Evolutionary conservation across 1,284 basidiomycete genomes (phyloP), one percentile per base, ranked within the genome.

Genomic region (Testicularia cyperi): DNA sequence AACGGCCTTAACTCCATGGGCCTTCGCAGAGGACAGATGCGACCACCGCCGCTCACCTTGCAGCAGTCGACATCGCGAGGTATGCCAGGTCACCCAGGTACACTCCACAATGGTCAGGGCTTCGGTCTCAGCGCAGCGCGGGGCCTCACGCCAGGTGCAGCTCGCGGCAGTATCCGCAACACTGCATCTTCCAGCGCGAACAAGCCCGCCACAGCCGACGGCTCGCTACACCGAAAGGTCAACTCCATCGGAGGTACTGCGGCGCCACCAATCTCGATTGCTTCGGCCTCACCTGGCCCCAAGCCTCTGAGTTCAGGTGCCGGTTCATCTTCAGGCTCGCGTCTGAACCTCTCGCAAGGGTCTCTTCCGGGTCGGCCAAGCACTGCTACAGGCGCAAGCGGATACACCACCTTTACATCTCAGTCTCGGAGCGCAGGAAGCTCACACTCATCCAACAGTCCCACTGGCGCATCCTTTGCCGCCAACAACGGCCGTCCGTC

Each of bases 341-440:
- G n/a, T n/a, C n/a, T n/a, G n/a, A n/a, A n/a, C n/a, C n/a, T n/a
- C n/a, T n/a, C n/a, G n/a, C n/a, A n/a, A n/a, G n/a, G n/a, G n/a
- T n/a, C n/a, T 6, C 18, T 8, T 7, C 14, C 30, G 8, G 30
- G 30, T 15, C 47, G 68, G 12, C 68, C 68, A 1, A 69, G 55
- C 40, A 70, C 68, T 6, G 66, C 68, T 2, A 69, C 64, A 5
- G 66, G 68, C 18, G 62, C 57, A 14, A 43, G 49, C 14, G 51
- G 43, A 14, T 60, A 57, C n/a, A 28, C 43, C n/a, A 48, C 19
- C 19, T 14, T 21, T 3, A 36, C 16, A 27, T 27, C 21, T 42
- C 25, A 41, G 29, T n/a, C 24, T 21, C 29, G 2, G 33, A 25
- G 6, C 47, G 45, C 14, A 31, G 33, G 33, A 12, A 13, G 34